phyloP scores from a whole-genome alignment of 331 rosid genomes.

The Quercus phellos region DNA sequence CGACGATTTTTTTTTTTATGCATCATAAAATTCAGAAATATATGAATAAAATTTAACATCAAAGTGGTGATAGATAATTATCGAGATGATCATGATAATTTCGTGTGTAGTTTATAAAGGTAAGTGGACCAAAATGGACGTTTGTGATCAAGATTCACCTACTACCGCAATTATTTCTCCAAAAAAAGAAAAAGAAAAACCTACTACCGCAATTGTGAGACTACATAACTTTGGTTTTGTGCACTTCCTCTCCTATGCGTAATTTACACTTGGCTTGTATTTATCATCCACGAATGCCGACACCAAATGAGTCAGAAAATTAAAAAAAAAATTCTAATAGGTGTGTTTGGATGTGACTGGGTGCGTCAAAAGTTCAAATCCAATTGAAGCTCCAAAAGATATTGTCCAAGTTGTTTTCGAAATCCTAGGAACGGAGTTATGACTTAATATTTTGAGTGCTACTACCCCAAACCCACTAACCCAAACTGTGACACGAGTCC shows the following conservation, averaged over 20 bases:
- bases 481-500: not conserved
- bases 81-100: not conserved
- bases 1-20: no score
- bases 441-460: slow-evolving; percentile 6
- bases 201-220: slow-evolving; percentile 37
- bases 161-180: slow-evolving; percentile 28
- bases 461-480: not conserved
- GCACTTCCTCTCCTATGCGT: not conserved
- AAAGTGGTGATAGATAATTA: no score
- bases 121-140: slow-evolving; percentile 34
- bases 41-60: no score
- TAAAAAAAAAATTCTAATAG: no score
- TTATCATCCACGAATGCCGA: slow-evolving; percentile 1
- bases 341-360: not conserved
- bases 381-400: not conserved
- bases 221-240: not conserved
- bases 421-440: not conserved
- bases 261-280: slow-evolving; percentile 16
- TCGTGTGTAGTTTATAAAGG: no score
- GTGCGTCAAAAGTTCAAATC: not conserved
- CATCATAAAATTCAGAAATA: no score
- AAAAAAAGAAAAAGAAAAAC: not conserved
- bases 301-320: not conserved
- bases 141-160: slow-evolving; percentile 38
- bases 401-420: not conserved